Percentiles rank a stretch among this genome's conserved stretches.
Conservation (phyloP, 2,329 filamentous ascomycete species). For the Fusarium chuoi region DNA sequence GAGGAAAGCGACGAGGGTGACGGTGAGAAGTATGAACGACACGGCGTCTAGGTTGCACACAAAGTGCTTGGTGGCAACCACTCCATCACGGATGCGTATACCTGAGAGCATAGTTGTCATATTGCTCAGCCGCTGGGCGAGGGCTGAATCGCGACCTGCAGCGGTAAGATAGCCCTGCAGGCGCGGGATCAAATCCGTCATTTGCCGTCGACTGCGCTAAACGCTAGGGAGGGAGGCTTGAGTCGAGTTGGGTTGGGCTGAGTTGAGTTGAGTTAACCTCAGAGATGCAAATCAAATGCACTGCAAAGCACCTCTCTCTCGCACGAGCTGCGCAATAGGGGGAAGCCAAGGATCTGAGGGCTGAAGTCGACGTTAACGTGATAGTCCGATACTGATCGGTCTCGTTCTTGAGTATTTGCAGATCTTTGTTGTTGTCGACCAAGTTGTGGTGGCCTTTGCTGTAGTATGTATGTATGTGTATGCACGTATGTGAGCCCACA, state of each 20-base stretch:
- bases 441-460: background rate
- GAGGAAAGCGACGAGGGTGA: slow-evolving; percentile 62
- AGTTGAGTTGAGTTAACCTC: slow-evolving; percentile 10
- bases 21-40: slow-evolving; percentile 53
- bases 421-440: background rate
- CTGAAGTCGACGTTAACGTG: background rate
- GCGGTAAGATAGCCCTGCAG: slow-evolving; percentile 31
- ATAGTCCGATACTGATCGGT: slow-evolving; percentile 1
- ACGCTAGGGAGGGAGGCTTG: background rate
- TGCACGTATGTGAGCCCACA: background rate
- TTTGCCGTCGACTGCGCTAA: slow-evolving; percentile 6
- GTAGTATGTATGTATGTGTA: background rate
- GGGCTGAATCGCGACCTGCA: slow-evolving; percentile 23
- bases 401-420: background rate
- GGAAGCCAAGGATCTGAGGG: background rate
- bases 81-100: slow-evolving; percentile 14
- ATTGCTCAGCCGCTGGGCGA: slow-evolving; percentile 31
- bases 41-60: slow-evolving; percentile 44
- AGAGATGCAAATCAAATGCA: slow-evolving; percentile 15
- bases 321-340: slow-evolving; percentile 4
- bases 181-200: slow-evolving; percentile 24
- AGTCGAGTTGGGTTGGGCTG: background rate
- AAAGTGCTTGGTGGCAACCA: slow-evolving; percentile 31
- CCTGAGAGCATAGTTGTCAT: slow-evolving; percentile 36
- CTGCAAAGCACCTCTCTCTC: slow-evolving; percentile 4